Evolutionary conservation across 1,284 basidiomycete species (phyloP).

Genomic region (Trichosporon coremiiforme): DNA sequence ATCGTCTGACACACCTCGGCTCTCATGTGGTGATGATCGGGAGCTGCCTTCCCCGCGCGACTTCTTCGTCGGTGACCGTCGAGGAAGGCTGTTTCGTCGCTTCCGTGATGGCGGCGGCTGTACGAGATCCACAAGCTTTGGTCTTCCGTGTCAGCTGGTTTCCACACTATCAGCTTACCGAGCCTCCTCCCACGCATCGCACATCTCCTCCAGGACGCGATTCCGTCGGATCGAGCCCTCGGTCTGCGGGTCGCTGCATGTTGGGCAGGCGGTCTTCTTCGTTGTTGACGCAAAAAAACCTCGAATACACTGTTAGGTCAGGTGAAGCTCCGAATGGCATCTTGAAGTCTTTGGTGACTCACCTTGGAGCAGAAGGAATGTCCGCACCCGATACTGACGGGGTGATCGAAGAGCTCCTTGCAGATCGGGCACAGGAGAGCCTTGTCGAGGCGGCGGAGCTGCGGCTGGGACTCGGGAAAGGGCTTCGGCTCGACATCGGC

Average conservation of each 20-base stretch:
- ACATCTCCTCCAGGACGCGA: conserved; percentile 52
- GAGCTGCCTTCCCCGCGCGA: conserved; percentile 20
- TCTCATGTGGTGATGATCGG: conserved; percentile 18
- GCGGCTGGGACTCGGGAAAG: conserved; percentile 41
- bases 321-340: background rate
- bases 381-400: conserved; percentile 53
- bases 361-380: conserved; percentile 56
- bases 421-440: conserved; percentile 50
- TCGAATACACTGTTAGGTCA: conserved; percentile 45
- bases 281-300: conserved; percentile 40
- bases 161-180: conserved; percentile 33
- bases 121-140: conserved; percentile 21
- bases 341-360: conserved; percentile 24
- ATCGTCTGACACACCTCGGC: conserved; percentile 17
- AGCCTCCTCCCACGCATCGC: conserved; percentile 51
- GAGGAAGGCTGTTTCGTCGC: background rate
- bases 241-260: conserved; percentile 42
- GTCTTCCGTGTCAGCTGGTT: conserved; percentile 30
- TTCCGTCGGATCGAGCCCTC: conserved; percentile 51
- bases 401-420: conserved; percentile 48
- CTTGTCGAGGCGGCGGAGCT: conserved; percentile 45
- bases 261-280: conserved; percentile 41
- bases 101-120: conserved; percentile 21
- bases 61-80: conserved; percentile 24
- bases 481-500: conserved; percentile 40